Evolutionary conservation across 805 yeast species (phyloP).

Genomic region (Zygoascus biomembranicola): DNA sequence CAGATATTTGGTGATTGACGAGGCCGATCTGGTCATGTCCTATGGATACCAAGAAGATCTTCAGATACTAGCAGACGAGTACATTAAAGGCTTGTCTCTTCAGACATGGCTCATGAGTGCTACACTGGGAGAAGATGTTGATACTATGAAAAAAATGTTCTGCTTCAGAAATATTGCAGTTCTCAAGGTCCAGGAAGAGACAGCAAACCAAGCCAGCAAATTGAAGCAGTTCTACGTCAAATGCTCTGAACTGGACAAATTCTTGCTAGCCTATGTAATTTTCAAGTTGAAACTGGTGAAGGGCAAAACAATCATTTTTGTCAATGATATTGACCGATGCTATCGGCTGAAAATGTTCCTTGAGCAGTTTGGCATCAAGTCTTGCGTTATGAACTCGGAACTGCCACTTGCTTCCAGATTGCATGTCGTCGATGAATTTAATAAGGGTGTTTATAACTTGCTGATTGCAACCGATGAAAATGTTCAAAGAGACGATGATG

Average conservation of each 20-base stretch:
- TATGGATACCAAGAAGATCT: constrained; percentile 90
- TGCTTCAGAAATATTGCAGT: constrained; percentile 76
- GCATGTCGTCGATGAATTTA: constrained; percentile 92
- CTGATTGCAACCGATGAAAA: constrained; percentile 94
- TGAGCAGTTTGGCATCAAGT: constrained; percentile 88
- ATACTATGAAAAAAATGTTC: constrained; percentile 63
- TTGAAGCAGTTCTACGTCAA: constrained; percentile 80
- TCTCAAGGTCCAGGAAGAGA: constrained; percentile 64
- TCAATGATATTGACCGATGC: constrained; percentile 91
- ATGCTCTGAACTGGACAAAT: constrained; percentile 85
- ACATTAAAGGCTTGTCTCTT: constrained; percentile 53
- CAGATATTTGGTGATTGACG: constrained; percentile 78
- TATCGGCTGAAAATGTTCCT: constrained; percentile 82
- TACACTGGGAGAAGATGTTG: constrained; percentile 80
- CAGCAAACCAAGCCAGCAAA: constrained; percentile 38
- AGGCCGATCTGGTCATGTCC: constrained; percentile 82
- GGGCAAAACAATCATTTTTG: constrained; percentile 87
- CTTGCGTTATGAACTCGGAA: constrained; percentile 86
- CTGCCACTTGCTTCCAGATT: constrained; percentile 87
- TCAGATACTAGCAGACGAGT: constrained; percentile 47
- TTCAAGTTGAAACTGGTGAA: constrained; percentile 80
- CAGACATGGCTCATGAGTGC: constrained; percentile 97
- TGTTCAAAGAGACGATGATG: constrained; percentile 45
- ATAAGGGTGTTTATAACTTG: constrained; percentile 76
- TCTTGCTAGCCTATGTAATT: constrained; percentile 81